Base-by-base conservation (phyloP, 768 basidiomycete genomes). In the Botryobasidium botryosum region DNA sequence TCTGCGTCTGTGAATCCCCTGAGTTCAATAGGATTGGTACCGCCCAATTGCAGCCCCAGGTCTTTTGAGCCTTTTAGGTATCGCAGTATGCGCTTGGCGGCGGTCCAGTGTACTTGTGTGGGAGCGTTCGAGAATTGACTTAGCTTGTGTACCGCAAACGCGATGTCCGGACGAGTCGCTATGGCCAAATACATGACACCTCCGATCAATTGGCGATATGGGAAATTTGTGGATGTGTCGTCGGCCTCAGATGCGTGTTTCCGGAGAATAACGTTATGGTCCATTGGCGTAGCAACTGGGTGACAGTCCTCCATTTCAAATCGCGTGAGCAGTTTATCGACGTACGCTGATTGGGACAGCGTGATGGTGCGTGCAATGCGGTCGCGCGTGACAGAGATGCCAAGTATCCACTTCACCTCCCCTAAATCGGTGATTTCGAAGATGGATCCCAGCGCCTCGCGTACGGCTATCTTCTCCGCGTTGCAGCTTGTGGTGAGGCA, bases 1-100 rank as follows among this genome's bases (percentile, higher is more conserved):
- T 62, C 64, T 0, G 62, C 54, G 44, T 66, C 62, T 8, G 50
- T 60, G 27, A 55, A 52, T 12, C 49, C 53, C n/a, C n/a, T n/a
- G 13, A 51, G 35, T 32, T 58, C 54, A 25, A 59, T 43, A n/a
- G 40, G 25, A 3, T 23, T 21, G 35, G 50, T 13, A n/a, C 37
- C 21, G 35, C 24, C 21, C n/a, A n/a, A n/a, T n/a, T n/a, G 12
- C 18, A 33, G 32, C 18, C 18, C 18, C 18, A 33, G 32, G 32
- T 33, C 32, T 33, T 33, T 12, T 33, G 32, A 12, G 18, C 32
- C 32, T 18, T 33, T 33, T 33, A 33, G 32, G 32, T 33, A 33
- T 33, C 32, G 12, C 12, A 33, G 18, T 33, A 33, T 33, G 18
- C 40, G 20, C 40, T 41, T 41, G 23, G 27, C 40, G 6, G n/a